Conservation (phyloP, 495 filamentous ascomycete genomes). For the Xylaria nigripes region DNA sequence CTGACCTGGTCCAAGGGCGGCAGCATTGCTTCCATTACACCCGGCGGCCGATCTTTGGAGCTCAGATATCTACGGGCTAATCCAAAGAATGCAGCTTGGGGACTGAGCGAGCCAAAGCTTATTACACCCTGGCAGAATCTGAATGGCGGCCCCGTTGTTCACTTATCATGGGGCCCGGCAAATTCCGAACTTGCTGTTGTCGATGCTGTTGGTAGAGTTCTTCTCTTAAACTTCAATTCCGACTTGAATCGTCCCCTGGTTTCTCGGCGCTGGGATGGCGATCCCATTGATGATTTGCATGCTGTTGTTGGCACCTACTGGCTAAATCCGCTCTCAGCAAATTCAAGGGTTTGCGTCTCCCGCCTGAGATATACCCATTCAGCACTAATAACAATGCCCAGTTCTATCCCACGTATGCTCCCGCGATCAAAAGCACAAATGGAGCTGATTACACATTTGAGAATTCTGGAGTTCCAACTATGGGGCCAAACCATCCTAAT, state of each 20-base stretch:
- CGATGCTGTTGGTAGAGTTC: constrained; percentile 64
- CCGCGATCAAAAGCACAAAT: constrained; percentile 34
- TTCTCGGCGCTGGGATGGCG: constrained; percentile 45
- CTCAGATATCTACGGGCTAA: constrained; percentile 64
- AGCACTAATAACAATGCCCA: constrained; percentile 10
- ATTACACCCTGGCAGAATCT: constrained; percentile 28
- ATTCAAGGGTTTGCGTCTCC: constrained; percentile 13
- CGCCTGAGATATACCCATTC: not conserved
- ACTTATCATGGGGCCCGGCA: constrained; percentile 72
- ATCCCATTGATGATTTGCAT: constrained; percentile 61
- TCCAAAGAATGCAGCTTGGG: constrained; percentile 65
- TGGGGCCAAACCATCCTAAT: constrained; percentile 60
- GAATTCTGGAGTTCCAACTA: constrained; percentile 41
- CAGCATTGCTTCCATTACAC: constrained; percentile 72
- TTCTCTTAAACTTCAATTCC: constrained; percentile 54
- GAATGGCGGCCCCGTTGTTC: constrained; percentile 51
- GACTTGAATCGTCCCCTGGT: constrained; percentile 58
- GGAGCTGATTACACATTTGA: constrained; percentile 39
- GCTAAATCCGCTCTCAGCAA: constrained; percentile 36
- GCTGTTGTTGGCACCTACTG: constrained; percentile 79
- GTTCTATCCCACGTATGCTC: constrained; percentile 31
- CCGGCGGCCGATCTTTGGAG: constrained; percentile 59
- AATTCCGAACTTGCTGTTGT: constrained; percentile 65
- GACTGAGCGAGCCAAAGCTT: constrained; percentile 53
- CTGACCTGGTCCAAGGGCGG: constrained; percentile 87